Conservation (phyloP, 2,329 filamentous ascomycete species). For the Chaetomiaceae sp. region DNA sequence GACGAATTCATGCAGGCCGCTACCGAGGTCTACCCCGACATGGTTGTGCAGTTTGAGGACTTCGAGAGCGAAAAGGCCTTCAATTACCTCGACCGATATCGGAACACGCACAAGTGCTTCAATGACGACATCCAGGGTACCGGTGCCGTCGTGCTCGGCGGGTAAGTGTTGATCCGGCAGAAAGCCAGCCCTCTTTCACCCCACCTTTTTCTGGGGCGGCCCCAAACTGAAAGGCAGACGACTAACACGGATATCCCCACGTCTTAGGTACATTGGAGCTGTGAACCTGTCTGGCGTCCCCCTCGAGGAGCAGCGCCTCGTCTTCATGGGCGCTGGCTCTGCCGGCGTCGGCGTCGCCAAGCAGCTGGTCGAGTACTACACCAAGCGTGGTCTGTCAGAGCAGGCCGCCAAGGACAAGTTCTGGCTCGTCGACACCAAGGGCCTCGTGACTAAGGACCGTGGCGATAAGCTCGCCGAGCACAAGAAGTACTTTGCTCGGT, state of each 20-base stretch:
- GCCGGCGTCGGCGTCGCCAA: conserved; percentile 96
- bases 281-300: conserved; percentile 84
- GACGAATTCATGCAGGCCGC: conserved; percentile 96
- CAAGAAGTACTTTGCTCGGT: conserved; percentile 66
- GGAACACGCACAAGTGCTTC: conserved; percentile 87
- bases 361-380: conserved; percentile 96
- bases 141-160: conserved; percentile 87
- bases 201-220: too few relatives aligned
- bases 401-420: conserved; percentile 85
- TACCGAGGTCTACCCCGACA: conserved; percentile 63
- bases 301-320: conserved; percentile 83
- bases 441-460: conserved; percentile 86
- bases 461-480: conserved; percentile 92
- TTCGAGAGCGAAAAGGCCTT: conserved; percentile 93
- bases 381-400: conserved; percentile 83
- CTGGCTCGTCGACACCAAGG: conserved; percentile 96
- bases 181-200: too few relatives aligned
- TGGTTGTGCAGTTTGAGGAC: conserved; percentile 90
- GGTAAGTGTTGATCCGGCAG: conserved; percentile 43
- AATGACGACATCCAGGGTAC: conserved; percentile 99
- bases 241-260: not conserved
- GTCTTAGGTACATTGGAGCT: conserved; percentile 54
- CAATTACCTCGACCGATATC: conserved; percentile 85
- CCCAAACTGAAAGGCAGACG: not conserved
- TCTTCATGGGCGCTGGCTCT: conserved; percentile 94